Evolutionary conservation across 371 early-diverging fungal species (phyloP).

Genomic region (Mucor saturninus): DNA sequence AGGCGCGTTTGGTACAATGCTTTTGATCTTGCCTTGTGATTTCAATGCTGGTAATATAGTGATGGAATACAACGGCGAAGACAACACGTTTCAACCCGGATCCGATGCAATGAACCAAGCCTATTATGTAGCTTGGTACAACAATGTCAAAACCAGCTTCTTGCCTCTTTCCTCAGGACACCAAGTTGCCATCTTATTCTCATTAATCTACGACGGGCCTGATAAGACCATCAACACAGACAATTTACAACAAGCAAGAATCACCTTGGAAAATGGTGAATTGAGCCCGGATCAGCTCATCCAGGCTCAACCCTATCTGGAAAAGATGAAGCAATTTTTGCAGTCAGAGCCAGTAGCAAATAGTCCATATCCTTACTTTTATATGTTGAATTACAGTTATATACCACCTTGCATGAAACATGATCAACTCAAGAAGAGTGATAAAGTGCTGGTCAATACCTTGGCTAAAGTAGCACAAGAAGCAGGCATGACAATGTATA

Average conservation of each 20-base stretch:
- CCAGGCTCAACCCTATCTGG: neutral
- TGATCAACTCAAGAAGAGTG: neutral
- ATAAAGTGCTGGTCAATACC: neutral
- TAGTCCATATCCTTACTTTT: neutral
- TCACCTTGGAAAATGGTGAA: neutral
- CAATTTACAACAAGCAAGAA: conserved; percentile 2
- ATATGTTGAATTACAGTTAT: conserved; percentile 13
- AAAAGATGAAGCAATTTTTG: neutral
- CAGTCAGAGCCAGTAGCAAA: neutral
- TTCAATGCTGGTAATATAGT: conserved; percentile 3
- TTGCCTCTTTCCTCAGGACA: neutral
- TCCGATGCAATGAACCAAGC: neutral
- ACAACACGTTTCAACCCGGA: neutral
- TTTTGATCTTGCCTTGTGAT: conserved; percentile 2
- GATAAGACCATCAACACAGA: neutral
- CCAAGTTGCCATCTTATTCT: conserved; percentile 2
- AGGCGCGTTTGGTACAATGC: conserved; percentile 8
- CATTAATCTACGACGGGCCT: neutral
- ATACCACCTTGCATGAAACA: neutral
- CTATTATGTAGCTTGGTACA: conserved; percentile 21
- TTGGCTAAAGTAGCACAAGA: neutral
- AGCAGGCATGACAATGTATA: conserved; percentile 3
- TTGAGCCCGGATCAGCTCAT: neutral
- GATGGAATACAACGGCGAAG: neutral
- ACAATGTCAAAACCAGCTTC: neutral